Conservation (phyloP, 108 stramenopile species). For the Cyclostephanos tholiformis region DNA sequence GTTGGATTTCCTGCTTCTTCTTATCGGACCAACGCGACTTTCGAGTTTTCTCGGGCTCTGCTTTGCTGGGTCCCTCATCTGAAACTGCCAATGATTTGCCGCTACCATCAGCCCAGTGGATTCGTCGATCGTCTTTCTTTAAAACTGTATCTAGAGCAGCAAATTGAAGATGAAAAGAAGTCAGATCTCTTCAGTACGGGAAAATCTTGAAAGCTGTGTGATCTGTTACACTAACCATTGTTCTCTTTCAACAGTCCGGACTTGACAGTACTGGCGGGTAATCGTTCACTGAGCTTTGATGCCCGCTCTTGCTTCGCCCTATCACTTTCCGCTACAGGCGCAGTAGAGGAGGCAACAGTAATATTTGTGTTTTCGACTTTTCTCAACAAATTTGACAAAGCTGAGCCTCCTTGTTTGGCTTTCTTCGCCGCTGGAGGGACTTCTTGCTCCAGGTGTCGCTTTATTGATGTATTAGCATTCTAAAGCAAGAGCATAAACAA, state of each 20-base stretch:
- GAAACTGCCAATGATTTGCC: conserved; percentile 61
- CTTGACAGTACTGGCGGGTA: conserved; percentile 17
- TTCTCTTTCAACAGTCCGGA: conserved; percentile 18
- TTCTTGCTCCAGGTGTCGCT: conserved; percentile 35
- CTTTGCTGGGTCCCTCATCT: conserved; percentile 27
- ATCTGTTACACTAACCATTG: conserved; percentile 2
- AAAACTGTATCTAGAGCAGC: conserved; percentile 3
- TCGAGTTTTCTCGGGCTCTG: conserved; percentile 22
- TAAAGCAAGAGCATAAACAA: conserved; percentile 1
- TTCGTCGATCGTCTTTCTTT: conserved; percentile 54
- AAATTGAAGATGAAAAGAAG: background rate
- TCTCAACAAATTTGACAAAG: conserved; percentile 67
- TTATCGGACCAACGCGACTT: conserved; percentile 67
- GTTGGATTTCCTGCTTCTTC: conserved; percentile 63
- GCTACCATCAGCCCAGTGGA: conserved; percentile 82
- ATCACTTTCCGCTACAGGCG: conserved; percentile 21
- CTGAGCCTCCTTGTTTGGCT: conserved; percentile 49
- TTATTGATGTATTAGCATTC: conserved; percentile 27
- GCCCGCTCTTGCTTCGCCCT: conserved; percentile 16
- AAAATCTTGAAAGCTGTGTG: background rate
- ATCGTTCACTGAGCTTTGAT: conserved; percentile 22
- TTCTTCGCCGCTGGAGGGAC: conserved; percentile 43
- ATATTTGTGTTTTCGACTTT: conserved; percentile 52
- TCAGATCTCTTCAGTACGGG: background rate
- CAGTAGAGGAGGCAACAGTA: conserved; percentile 10